Evolutionary conservation across 345 rosid genomes (phyloP).

Genomic region (Bruguiera sexangula): DNA sequence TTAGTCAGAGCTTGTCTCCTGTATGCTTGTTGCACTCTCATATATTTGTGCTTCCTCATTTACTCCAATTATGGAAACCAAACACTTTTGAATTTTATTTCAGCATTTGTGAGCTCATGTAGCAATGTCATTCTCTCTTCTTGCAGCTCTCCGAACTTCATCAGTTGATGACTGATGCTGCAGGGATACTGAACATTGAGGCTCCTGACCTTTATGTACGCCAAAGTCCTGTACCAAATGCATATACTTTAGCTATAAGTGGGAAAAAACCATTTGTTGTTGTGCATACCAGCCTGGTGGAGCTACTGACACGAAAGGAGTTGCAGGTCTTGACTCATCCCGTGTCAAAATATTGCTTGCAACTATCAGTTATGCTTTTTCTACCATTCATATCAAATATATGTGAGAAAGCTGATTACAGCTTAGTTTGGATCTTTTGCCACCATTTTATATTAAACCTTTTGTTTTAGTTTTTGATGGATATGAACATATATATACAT

Average conservation of each 20-base stretch:
- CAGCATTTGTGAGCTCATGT: background rate
- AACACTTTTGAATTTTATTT: background rate
- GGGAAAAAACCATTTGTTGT: slow-evolving; percentile 94
- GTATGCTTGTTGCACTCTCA: background rate
- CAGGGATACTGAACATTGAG: slow-evolving; percentile 67
- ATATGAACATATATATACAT: background rate
- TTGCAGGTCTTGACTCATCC: slow-evolving; percentile 61
- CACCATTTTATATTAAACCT: background rate
- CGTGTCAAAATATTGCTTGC: slow-evolving; percentile 6
- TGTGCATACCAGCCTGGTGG: slow-evolving; percentile 86
- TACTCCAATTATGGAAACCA: background rate
- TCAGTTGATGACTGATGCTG: slow-evolving; percentile 75
- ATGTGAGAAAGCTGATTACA: no score
- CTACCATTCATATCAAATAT: background rate
- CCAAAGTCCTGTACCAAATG: slow-evolving; percentile 91
- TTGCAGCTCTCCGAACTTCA: slow-evolving; percentile 85
- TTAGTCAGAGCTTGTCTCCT: no score
- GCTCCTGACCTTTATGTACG: slow-evolving; percentile 90
- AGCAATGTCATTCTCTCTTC: slow-evolving; percentile 9
- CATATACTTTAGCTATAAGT: slow-evolving; percentile 80
- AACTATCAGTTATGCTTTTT: background rate
- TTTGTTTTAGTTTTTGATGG: background rate
- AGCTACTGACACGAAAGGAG: slow-evolving; percentile 76
- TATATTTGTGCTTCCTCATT: background rate
- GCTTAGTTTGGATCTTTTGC: slow-evolving; percentile 1